These are phyloP conservation scores for Lasiosphaeria hispida DNA, from an alignment of 495 filamentous ascomycete genomes.

Conservation along the genomic window DNA sequence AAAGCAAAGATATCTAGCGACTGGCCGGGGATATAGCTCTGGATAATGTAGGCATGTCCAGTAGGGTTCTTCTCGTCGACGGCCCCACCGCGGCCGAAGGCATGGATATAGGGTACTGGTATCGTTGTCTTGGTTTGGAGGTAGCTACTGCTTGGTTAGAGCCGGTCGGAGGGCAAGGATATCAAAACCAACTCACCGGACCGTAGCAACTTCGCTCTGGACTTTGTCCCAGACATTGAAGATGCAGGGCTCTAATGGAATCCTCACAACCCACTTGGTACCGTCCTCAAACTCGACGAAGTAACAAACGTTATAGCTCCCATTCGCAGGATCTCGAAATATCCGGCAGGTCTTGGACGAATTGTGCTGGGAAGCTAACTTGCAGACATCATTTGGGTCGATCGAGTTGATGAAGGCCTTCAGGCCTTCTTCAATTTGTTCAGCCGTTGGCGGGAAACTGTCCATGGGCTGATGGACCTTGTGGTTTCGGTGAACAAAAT, in stretches of 20 bases:
- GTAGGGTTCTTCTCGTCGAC: constrained; percentile 13
- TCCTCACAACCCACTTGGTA: constrained; percentile 15
- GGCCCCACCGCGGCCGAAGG: constrained; percentile 15
- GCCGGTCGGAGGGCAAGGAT: constrained; percentile 1
- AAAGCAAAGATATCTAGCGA: constrained; percentile 14
- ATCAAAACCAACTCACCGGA: constrained; percentile 12
- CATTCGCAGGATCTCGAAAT: constrained; percentile 14
- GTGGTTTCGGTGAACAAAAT: constrained; percentile 8
- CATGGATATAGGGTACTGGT: constrained; percentile 12
- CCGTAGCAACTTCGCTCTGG: constrained; percentile 15
- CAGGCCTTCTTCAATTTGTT: constrained; percentile 10
- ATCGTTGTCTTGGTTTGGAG: constrained; percentile 15
- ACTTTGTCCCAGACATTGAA: constrained; percentile 20
- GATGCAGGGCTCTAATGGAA: constrained; percentile 11
- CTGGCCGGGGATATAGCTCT: constrained; percentile 16
- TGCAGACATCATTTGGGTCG: constrained; percentile 14
- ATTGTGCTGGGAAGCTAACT: constrained; percentile 14
- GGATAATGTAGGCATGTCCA: constrained; percentile 13
- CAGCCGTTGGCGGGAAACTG: constrained; percentile 12
- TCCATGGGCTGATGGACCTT: constrained; percentile 10
- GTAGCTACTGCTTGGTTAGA: constrained; percentile 15
- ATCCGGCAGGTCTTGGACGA: constrained; percentile 14
- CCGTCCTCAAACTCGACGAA: constrained; percentile 19
- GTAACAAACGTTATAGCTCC: constrained; percentile 14
- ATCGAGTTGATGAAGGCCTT: constrained; percentile 17